phyloP scores from a whole-genome alignment of 768 basidiomycete species.

The Boletales sp. region DNA sequence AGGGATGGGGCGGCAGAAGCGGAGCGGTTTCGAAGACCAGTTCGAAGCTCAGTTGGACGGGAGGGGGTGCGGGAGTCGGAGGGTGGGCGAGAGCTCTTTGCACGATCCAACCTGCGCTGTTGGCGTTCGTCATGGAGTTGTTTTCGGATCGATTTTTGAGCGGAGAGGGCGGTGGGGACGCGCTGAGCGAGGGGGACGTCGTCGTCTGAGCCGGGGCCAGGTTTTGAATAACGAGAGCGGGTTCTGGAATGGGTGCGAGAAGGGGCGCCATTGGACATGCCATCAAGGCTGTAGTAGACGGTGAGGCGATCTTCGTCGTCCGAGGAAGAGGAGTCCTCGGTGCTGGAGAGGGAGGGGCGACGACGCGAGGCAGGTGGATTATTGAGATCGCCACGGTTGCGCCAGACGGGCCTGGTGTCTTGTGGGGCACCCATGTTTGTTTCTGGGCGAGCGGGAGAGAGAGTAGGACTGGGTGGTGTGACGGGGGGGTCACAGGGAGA shows the following conservation, averaged over 20 bases:
- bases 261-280: conserved; percentile 26
- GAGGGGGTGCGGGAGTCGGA: conserved; percentile 12
- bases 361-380: conserved; percentile 36
- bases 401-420: no score
- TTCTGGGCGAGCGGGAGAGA: no score
- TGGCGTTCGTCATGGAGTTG: conserved; percentile 69
- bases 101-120: conserved; percentile 49
- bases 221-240: conserved; percentile 17
- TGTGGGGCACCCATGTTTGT: no score
- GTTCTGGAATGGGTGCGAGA: conserved; percentile 22
- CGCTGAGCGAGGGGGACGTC: conserved; percentile 80
- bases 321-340: conserved; percentile 35
- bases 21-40: conserved; percentile 35
- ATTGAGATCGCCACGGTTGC: conserved; percentile 33
- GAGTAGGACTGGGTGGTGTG: conserved; percentile 5
- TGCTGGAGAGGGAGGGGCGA: conserved; percentile 32
- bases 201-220: conserved; percentile 52
- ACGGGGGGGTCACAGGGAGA: conserved; percentile 9
- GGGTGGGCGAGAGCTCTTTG: conserved; percentile 23
- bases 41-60: conserved; percentile 31
- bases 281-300: conserved; percentile 43
- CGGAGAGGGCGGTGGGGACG: conserved; percentile 78
- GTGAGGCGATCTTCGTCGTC: conserved; percentile 42
- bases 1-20: conserved; percentile 24
- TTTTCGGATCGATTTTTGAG: conserved; percentile 75